Percentiles rank a stretch among this genome's conserved stretches.
phyloP scores from a whole-genome alignment of 495 filamentous ascomycete genomes.

The Penicillium paxilli region DNA sequence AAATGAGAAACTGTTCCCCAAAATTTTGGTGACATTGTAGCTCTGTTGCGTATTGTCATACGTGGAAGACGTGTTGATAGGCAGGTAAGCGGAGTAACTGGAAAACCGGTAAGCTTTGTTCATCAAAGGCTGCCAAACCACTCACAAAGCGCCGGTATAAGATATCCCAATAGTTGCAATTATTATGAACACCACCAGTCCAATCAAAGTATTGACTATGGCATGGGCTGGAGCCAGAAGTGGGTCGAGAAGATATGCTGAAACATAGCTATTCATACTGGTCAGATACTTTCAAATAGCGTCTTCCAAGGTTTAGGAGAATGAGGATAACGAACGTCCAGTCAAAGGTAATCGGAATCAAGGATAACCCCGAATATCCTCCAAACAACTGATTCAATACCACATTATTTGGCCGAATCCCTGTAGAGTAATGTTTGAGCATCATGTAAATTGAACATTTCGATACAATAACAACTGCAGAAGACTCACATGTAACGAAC shows the following conservation, averaged over 20 bases:
- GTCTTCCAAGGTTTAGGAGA: no score
- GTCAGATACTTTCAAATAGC: no score
- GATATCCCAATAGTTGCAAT: slow-evolving; percentile 49
- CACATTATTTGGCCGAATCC: slow-evolving; percentile 55
- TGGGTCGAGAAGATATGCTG: slow-evolving; percentile 57
- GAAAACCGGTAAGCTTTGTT: neutral
- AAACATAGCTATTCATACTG: slow-evolving; percentile 35
- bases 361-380: slow-evolving; percentile 53
- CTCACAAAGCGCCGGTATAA: slow-evolving; percentile 57
- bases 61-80: slow-evolving; percentile 58
- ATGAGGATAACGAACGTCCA: slow-evolving; percentile 51
- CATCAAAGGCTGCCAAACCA: neutral
- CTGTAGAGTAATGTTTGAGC: no score
- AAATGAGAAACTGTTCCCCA: slow-evolving; percentile 51
- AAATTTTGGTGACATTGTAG: slow-evolving; percentile 56
- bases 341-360: slow-evolving; percentile 64
- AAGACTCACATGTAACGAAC: slow-evolving; percentile 54
- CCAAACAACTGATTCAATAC: slow-evolving; percentile 65
- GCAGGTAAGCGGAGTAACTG: slow-evolving; percentile 47
- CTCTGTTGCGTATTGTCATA: slow-evolving; percentile 59
- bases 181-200: slow-evolving; percentile 57
- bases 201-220: slow-evolving; percentile 60
- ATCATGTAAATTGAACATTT: neutral
- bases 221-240: slow-evolving; percentile 58
- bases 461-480: neutral